Evolutionary conservation across 192 early-diverging fungal genomes (phyloP).

Genomic region (Pilobolus umbonatus): DNA sequence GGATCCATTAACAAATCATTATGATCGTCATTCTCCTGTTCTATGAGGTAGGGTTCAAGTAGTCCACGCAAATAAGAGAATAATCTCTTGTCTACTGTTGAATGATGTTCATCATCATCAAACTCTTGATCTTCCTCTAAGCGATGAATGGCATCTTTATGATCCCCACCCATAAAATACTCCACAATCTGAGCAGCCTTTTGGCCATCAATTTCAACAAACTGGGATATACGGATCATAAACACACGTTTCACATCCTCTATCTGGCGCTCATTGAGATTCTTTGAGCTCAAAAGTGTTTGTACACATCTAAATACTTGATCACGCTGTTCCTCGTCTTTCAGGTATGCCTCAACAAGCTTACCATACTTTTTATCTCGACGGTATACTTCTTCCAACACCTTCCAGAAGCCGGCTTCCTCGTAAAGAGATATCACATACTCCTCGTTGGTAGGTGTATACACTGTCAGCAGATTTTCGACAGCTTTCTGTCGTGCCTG

Average conservation of each 20-base stretch:
- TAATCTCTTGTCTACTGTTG: conserved; percentile 37
- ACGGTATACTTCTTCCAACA: conserved; percentile 51
- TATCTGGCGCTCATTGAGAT: conserved; percentile 41
- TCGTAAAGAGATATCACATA: conserved; percentile 48
- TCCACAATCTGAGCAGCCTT: conserved; percentile 49
- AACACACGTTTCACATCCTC: conserved; percentile 43
- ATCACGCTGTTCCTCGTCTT: conserved; percentile 43
- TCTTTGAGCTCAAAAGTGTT: conserved; percentile 35
- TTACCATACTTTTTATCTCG: conserved; percentile 51
- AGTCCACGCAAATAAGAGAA: conserved; percentile 55
- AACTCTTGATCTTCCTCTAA: conserved; percentile 35
- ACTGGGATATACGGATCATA: conserved; percentile 45
- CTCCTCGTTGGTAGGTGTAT: conserved; percentile 48
- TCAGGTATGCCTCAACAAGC: conserved; percentile 48
- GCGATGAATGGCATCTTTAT: conserved; percentile 41
- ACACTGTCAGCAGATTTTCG: conserved; percentile 47
- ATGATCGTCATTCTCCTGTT: neutral
- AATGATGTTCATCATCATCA: conserved; percentile 32
- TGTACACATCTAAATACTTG: conserved; percentile 51
- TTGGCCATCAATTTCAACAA: conserved; percentile 59
- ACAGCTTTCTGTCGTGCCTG: conserved; percentile 51
- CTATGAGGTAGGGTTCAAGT: conserved; percentile 34
- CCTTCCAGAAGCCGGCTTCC: conserved; percentile 52
- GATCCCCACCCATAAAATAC: conserved; percentile 46
- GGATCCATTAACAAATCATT: neutral